phyloP scores from a whole-genome alignment of 1,284 basidiomycete genomes.

The Marasmius fiardii region DNA sequence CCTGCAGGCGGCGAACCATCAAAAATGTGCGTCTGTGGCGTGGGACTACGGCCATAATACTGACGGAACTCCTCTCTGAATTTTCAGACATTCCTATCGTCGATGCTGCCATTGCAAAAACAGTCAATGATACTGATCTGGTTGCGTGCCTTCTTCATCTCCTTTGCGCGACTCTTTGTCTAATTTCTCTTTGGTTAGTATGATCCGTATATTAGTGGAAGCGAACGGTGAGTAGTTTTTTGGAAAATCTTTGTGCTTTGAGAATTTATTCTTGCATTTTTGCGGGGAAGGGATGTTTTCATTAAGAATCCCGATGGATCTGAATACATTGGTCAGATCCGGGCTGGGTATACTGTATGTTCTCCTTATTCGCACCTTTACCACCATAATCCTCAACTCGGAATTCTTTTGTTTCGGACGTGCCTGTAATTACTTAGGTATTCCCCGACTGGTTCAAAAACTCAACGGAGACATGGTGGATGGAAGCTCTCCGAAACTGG shows the following conservation, averaged over 20 bases:
- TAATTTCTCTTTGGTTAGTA: constrained; percentile 28
- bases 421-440: too few relatives aligned
- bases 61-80: not conserved
- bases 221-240: constrained; percentile 36
- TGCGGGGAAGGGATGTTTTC: constrained; percentile 53
- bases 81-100: constrained; percentile 18
- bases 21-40: constrained; percentile 25
- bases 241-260: too few relatives aligned
- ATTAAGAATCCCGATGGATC: constrained; percentile 67
- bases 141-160: constrained; percentile 4
- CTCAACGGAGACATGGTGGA: constrained; percentile 57
- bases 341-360: constrained; percentile 48
- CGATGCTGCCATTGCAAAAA: constrained; percentile 20
- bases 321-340: constrained; percentile 66
- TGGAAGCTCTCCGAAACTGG: constrained; percentile 59
- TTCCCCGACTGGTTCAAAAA: constrained; percentile 72
- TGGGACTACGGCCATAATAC: not conserved
- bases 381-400: not conserved
- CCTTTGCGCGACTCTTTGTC: not conserved
- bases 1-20: constrained; percentile 29
- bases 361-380: not conserved
- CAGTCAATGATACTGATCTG: constrained; percentile 18
- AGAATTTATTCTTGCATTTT: too few relatives aligned
- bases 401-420: too few relatives aligned
- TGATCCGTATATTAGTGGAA: constrained; percentile 38